Evolutionary conservation across 2,329 filamentous ascomycete genomes (phyloP), one percentile per base, ranked within the genome.

Genomic region (Leptographium galeiforme): DNA sequence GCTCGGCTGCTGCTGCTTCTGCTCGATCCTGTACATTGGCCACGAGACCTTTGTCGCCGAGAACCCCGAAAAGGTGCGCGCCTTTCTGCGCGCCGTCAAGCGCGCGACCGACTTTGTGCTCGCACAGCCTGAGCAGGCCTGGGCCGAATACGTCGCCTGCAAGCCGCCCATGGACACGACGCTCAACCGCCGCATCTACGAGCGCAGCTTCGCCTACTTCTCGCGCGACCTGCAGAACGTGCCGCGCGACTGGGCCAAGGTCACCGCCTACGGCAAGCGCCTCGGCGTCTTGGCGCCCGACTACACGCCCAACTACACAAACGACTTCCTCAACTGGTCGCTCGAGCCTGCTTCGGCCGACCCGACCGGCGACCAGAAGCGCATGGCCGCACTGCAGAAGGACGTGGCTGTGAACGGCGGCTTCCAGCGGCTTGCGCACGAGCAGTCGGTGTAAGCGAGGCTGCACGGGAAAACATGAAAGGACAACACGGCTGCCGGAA

Each of bases 1-100:
- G 66, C 73, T 89, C 4, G 85, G 85, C 50, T 89, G 85, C 72
- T 89, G 85, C 77, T 89, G 85, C 74, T 89, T 89, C 78, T 89
- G 85, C 69, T 81, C 81, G 33, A 86, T 89, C 65, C 73, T 89
- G 43, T 89, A 89, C 73, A 89, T 89, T 58, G 85, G 81, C 61
- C 89, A 89, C 67, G 84, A 89, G 61, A 63, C 63, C 10, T 89
- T 89, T 69, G 67, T 89, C 46, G 64, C 71, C n/a, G 70, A 77
- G 56, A 79, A 87, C 68, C 79, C 80, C 0, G 81, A 80, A 1
- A 81, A 83, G 64, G 79, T 86, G 4, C 68, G 68, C 55, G 77
- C 78, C 45, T 89, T 89, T 69, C 73, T 89, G 70, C 77, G 76
- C 47, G 85, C 85, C 33, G 80, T 86, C 63, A 89, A 89, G 73